A percentile compares a stretch with the other conserved stretches of the same genome.
These are phyloP conservation scores for Solanum sparsipilum DNA, from an alignment of 257 asterid species.

Conservation along the genomic window DNA sequence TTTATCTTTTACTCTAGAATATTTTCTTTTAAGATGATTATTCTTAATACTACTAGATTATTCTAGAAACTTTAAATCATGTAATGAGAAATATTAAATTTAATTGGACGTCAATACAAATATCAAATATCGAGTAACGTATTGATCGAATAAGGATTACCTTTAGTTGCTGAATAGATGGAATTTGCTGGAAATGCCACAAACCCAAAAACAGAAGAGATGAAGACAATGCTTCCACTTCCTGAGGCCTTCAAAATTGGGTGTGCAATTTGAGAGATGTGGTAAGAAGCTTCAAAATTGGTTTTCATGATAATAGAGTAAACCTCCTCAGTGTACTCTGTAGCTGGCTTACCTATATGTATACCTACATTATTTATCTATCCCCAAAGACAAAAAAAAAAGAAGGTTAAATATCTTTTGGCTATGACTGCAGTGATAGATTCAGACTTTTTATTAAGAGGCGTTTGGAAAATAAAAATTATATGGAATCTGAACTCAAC, in stretches of 20 bases:
- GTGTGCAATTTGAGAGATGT: not conserved
- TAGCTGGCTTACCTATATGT: not conserved
- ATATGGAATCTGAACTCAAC: too few relatives aligned
- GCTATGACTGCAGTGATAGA: rapidly evolving
- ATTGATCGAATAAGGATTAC: not conserved
- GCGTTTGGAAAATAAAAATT: too few relatives aligned
- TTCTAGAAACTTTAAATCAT: too few relatives aligned
- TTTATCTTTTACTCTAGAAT: too few relatives aligned
- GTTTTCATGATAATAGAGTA: not conserved
- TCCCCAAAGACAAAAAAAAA: not conserved
- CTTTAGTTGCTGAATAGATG: not conserved
- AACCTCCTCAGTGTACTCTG: not conserved
- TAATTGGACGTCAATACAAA: too few relatives aligned
- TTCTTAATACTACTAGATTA: too few relatives aligned
- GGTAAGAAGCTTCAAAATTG: not conserved
- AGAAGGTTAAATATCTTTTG: not conserved
- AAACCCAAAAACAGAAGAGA: not conserved
- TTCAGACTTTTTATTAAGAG: not conserved
- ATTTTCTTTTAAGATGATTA: too few relatives aligned
- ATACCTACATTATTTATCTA: not conserved
- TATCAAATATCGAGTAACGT: too few relatives aligned
- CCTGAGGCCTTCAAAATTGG: not conserved
- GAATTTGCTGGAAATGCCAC: not conserved
- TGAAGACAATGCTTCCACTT: not conserved
- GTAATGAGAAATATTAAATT: too few relatives aligned